Percentiles rank a stretch among this genome's conserved stretches.
Conservation (phyloP, 1,139 yeast species). For the Debaryomyces udenii region DNA sequence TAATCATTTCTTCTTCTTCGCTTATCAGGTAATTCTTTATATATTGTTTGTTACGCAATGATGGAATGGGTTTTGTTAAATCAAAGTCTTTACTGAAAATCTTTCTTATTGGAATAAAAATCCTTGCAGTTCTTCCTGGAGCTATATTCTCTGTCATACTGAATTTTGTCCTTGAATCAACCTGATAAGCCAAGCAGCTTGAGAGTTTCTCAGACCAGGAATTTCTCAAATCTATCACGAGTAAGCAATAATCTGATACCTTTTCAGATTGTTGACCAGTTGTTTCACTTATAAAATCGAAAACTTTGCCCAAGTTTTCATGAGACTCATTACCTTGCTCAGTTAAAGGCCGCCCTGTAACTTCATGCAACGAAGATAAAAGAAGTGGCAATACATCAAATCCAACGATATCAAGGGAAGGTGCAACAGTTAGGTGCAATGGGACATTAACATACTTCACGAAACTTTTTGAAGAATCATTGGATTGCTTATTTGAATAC, state of each 20-base stretch:
- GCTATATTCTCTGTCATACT: conserved; percentile 35
- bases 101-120: conserved; percentile 70
- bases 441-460: conserved; percentile 65
- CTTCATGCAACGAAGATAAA: conserved; percentile 19
- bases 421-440: conserved; percentile 64
- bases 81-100: conserved; percentile 48
- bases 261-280: conserved; percentile 23
- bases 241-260: conserved; percentile 58
- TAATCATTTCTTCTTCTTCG: conserved; percentile 53
- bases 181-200: conserved; percentile 22
- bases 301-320: conserved; percentile 21
- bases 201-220: conserved; percentile 58
- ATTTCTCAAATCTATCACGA: conserved; percentile 71
- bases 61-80: conserved; percentile 64
- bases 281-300: conserved; percentile 24
- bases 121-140: conserved; percentile 58
- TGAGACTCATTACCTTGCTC: conserved; percentile 10
- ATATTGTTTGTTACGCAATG: conserved; percentile 72
- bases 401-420: conserved; percentile 73
- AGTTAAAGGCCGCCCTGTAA: neutral
- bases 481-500: conserved; percentile 53
- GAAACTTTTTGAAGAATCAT: conserved; percentile 35
- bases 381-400: conserved; percentile 67
- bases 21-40: conserved; percentile 61
- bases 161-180: conserved; percentile 20